phyloP scores from a whole-genome alignment of 371 early-diverging fungal species.

The Mortierella polycephala region DNA sequence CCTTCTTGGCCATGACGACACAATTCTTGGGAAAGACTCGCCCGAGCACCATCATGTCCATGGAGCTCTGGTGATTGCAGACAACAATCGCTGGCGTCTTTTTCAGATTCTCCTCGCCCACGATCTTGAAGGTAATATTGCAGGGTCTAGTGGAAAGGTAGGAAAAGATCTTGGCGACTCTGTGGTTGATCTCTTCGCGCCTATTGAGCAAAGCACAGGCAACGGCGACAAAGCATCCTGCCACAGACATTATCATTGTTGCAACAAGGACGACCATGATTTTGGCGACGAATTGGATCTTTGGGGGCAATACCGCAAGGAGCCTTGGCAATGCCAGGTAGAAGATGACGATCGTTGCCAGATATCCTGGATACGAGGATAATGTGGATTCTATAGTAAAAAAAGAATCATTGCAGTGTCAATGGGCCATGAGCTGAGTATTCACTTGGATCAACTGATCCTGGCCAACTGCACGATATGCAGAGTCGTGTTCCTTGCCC shows the following conservation, averaged over 20 bases:
- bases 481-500: background rate
- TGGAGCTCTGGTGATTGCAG: conserved; percentile 88
- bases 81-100: conserved; percentile 73
- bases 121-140: conserved; percentile 68
- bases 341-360: conserved; percentile 4
- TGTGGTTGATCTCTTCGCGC: conserved; percentile 64
- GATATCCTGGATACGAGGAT: conserved; percentile 6
- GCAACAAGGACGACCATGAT: conserved; percentile 17
- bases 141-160: conserved; percentile 58
- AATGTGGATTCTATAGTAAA: background rate
- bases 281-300: conserved; percentile 33
- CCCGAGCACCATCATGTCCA: conserved; percentile 83
- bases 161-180: conserved; percentile 68
- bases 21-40: conserved; percentile 76
- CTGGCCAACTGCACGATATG: too few relatives aligned
- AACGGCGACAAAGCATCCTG: conserved; percentile 33
- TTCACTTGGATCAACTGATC: too few relatives aligned
- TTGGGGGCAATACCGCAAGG: conserved; percentile 23
- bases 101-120: conserved; percentile 68
- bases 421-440: background rate
- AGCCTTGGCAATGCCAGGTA: conserved; percentile 26
- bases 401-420: background rate
- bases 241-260: conserved; percentile 33
- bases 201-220: conserved; percentile 27
- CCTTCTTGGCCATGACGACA: conserved; percentile 84